Evolutionary conservation across 441 rosid species (phyloP), one percentile per base, ranked within the genome.

Genomic region (Aquilaria agallochum): DNA sequence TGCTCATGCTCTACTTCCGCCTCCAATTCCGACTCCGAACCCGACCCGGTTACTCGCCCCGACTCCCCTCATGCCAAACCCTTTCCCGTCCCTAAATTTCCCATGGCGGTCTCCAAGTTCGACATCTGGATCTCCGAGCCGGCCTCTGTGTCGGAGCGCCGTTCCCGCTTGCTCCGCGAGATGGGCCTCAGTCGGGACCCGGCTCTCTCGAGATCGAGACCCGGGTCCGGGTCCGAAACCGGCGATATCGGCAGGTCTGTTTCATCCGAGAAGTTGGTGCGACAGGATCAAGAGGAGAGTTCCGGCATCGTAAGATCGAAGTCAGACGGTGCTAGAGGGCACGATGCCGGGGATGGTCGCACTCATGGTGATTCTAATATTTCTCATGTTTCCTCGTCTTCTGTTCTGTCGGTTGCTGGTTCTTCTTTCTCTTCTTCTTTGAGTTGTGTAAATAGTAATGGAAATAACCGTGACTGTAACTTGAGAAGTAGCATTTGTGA

Each of bases 91-190:
- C 85, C 89, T 20, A 68, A 67, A 49, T 79, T 79, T 53, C 83
- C 83, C 48, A 60, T 69, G 83, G 81, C 63, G 30, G 72, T 67
- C 11, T 77, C 84, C 11, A 75, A 72, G 68, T 86, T 92, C 72
- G 97, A 95, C 63, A 78, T 92, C 60, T 95, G 99, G 99, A 85
- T 83, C 85, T 86, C 98, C 56, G 84, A 88, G 47, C 97, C 98
- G 44, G 81, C 78, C 32, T 78, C 98, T 4, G 90, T 95, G 9
- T 88, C 95, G 30, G 98, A 95, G 75, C 87, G 97, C 14, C 94
- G 98, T 46, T 72, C 81, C 0, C 78, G 83, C 42, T 82, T 95
- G 31, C 78, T 86, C 12, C 78, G 55, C 50, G 84, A 85, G 59
- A 74, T 92, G 92, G 99, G 99, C 50, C 92, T 95, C 53, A 62